Percentiles rank a stretch among this genome's conserved stretches.
These are phyloP conservation scores for Canavalia ensiformis DNA, from an alignment of 306 rosid species.

Conservation along the genomic window DNA sequence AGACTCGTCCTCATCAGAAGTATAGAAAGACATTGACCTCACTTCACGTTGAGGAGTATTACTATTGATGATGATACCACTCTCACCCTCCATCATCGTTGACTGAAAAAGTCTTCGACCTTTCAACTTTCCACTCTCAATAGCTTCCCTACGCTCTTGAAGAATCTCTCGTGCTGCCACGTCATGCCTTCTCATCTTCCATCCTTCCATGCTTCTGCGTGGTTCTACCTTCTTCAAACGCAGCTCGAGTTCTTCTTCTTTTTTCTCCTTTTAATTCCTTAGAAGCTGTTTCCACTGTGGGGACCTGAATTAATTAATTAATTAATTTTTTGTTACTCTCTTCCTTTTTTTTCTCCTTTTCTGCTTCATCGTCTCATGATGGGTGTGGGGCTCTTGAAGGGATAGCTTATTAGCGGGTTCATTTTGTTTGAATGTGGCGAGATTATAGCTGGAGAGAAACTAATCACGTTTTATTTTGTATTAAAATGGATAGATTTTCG, in stretches of 20 bases:
- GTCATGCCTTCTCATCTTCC: background rate
- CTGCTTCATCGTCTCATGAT: background rate
- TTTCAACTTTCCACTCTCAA: conserved; percentile 58
- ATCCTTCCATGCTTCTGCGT: background rate
- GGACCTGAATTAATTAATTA: conserved; percentile 13
- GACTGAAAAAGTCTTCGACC: conserved; percentile 62
- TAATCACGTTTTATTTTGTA: conserved; percentile 34
- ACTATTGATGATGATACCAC: background rate
- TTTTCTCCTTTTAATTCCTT: conserved; percentile 36
- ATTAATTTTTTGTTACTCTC: background rate
- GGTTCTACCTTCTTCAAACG: conserved; percentile 53
- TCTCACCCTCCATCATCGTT: background rate
- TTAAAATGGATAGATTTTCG: background rate
- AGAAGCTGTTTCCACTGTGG: conserved; percentile 53
- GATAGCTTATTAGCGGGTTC: conserved; percentile 19
- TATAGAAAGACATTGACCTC: conserved; percentile 50
- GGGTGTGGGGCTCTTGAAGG: conserved; percentile 20
- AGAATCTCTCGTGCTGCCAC: conserved; percentile 51
- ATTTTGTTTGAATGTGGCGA: conserved; percentile 36
- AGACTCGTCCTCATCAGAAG: conserved; percentile 16
- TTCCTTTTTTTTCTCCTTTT: background rate
- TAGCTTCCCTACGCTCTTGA: conserved; percentile 55
- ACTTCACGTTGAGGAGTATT: conserved; percentile 48
- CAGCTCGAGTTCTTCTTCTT: conserved; percentile 39
- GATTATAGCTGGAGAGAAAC: conserved; percentile 44